Evolutionary conservation across 306 rosid genomes (phyloP), one percentile per base, ranked within the genome.

Genomic region (Sechiopsis laciniata): DNA sequence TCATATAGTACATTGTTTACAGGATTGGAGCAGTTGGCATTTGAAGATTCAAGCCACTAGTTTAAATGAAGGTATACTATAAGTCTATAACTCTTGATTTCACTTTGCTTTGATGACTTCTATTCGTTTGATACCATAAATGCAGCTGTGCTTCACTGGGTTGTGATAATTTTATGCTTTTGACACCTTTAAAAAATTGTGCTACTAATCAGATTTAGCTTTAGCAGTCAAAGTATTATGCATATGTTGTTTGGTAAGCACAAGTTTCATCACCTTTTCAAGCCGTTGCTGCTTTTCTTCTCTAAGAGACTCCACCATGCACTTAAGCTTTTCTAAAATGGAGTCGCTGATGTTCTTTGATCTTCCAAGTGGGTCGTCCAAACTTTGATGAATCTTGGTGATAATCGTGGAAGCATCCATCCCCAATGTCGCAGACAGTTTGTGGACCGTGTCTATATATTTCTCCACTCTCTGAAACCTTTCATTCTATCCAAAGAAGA

Each of bases 251-350:
- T 55, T 24, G 62, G 14, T 2, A 11, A 32, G 59, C 4, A 29
- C 17, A 54, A 11, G 56, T 60, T 74, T 17, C 42, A 26, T 82
- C 75, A 91, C 99, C 96, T 95, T 89, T 78, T 86, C 87, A 17
- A 95, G 90, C 61, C 97, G 85, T 75, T 78, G 80, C 83, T 88
- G 81, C 89, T 95, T 95, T 84, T 95, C 97, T 82, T 88, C 90
- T 42, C 78, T 82, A 26, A 95, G 95, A 54, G 91, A 86, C 79
- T 89, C 89, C 77, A 91, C 95, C 2, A 85, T 83, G 81, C 72
- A 83, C 69, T 83, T 82, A 75, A 95, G 97, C 79, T 88, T 85
- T 21, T 87, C 85, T 86, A 89, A 80, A 81, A 91, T 82, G 63
- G 72, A 71, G 81, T 89, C 84, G 56, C 97, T 88, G 67, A 88